Percentiles rank a stretch among this genome's conserved stretches.
Conservation (phyloP, 2,329 filamentous ascomycete species). For the Whalleya microplaca region DNA sequence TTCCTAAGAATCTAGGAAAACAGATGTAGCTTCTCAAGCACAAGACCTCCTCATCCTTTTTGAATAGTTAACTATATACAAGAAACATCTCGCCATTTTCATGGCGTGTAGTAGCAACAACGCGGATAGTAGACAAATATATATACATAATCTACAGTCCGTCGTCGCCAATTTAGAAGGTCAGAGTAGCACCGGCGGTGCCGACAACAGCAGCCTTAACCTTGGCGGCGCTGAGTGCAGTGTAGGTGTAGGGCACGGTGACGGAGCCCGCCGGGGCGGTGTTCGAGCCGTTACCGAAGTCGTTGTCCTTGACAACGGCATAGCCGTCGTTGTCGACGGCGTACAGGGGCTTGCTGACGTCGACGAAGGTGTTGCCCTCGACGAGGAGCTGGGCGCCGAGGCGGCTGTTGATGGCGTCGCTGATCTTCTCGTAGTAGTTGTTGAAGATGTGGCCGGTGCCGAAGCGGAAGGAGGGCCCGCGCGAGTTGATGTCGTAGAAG, state of each 20-base stretch:
- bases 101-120: neutral
- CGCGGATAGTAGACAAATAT: neutral
- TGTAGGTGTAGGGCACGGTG: conserved; percentile 52
- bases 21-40: neutral
- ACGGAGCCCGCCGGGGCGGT: conserved; percentile 54
- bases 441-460: conserved; percentile 56
- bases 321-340: conserved; percentile 48
- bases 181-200: conserved; percentile 36
- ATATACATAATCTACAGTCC: neutral
- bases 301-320: conserved; percentile 46
- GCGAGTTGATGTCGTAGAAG: conserved; percentile 63
- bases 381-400: conserved; percentile 53
- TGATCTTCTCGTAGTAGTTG: conserved; percentile 46
- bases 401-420: conserved; percentile 52
- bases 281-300: conserved; percentile 50
- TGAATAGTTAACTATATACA: neutral
- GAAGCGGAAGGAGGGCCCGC: conserved; percentile 58
- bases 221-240: conserved; percentile 49
- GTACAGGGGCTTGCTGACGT: conserved; percentile 32
- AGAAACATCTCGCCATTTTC: neutral
- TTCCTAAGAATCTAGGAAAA: neutral
- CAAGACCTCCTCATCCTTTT: no score
- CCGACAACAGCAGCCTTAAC: conserved; percentile 49
- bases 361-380: conserved; percentile 46
- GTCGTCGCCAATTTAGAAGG: neutral